These are phyloP conservation scores for Fusarium hainanense DNA, from an alignment of 2,329 filamentous ascomycete genomes.

Conservation along the genomic window DNA sequence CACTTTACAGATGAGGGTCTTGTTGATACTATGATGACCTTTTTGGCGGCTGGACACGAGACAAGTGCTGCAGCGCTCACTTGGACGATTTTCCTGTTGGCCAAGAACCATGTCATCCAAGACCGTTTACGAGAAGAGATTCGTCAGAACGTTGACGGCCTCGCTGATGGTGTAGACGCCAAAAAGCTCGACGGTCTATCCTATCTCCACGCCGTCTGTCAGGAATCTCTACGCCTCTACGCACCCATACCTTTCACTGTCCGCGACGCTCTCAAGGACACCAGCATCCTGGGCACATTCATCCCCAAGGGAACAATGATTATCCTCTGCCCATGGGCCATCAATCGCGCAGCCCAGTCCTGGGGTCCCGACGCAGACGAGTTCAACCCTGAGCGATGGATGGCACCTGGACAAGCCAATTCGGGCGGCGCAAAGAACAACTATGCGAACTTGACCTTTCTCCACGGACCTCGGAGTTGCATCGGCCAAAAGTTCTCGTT, in stretches of 20 bases:
- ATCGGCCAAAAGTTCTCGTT: constrained; percentile 44
- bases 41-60: constrained; percentile 53
- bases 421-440: constrained; percentile 76
- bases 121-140: constrained; percentile 54
- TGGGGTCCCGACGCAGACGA: constrained; percentile 53
- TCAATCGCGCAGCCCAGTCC: constrained; percentile 47
- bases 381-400: constrained; percentile 55
- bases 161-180: constrained; percentile 42
- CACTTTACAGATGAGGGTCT: constrained; percentile 43
- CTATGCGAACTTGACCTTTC: constrained; percentile 79
- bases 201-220: constrained; percentile 57
- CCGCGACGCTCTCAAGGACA: constrained; percentile 48
- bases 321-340: constrained; percentile 47
- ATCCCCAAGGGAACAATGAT: constrained; percentile 53
- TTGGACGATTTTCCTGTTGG: constrained; percentile 56
- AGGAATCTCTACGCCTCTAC: constrained; percentile 56
- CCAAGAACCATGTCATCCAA: constrained; percentile 52
- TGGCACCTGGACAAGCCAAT: constrained; percentile 46
- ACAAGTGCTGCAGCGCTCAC: constrained; percentile 56
- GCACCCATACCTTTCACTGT: constrained; percentile 51
- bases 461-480: constrained; percentile 64
- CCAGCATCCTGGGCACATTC: constrained; percentile 48
- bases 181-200: constrained; percentile 51
- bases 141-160: constrained; percentile 47
- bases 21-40: constrained; percentile 30